Evolutionary conservation across 441 rosid species (phyloP).

Genomic region (Rhodomyrtus psidioides): DNA sequence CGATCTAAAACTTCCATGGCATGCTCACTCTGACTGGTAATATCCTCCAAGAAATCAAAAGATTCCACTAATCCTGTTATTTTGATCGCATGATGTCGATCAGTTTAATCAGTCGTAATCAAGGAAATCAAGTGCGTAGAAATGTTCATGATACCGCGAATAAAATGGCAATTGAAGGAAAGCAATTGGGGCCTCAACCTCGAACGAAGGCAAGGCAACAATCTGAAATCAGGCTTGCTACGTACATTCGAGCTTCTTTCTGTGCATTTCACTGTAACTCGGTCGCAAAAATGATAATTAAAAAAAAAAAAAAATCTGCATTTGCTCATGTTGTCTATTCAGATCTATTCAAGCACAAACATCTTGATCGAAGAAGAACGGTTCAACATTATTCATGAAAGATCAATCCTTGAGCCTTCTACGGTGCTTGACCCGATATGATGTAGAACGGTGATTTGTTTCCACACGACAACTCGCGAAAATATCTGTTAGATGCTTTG

Average conservation of each 20-base stretch:
- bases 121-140: neutral
- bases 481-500: constrained; percentile 4
- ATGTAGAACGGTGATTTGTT: too few species aligned
- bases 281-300: neutral
- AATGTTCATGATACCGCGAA: neutral
- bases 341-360: constrained; percentile 18
- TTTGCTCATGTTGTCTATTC: neutral
- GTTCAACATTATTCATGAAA: constrained; percentile 8
- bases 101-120: neutral
- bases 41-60: too few species aligned
- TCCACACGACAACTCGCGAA: neutral
- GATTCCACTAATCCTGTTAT: neutral
- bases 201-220: too few species aligned
- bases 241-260: neutral
- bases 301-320: neutral
- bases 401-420: constrained; percentile 27
- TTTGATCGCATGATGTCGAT: neutral
- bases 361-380: constrained; percentile 36
- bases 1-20: neutral
- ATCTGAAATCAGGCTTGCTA: too few species aligned
- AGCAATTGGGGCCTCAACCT: neutral
- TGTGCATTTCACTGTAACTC: too few species aligned
- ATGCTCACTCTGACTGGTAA: neutral
- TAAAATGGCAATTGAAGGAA: neutral
- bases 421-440: constrained; percentile 5